Evolutionary conservation across 1,139 yeast genomes (phyloP), one percentile per base, ranked within the genome.

Genomic region (Arxiozyma bovina): DNA sequence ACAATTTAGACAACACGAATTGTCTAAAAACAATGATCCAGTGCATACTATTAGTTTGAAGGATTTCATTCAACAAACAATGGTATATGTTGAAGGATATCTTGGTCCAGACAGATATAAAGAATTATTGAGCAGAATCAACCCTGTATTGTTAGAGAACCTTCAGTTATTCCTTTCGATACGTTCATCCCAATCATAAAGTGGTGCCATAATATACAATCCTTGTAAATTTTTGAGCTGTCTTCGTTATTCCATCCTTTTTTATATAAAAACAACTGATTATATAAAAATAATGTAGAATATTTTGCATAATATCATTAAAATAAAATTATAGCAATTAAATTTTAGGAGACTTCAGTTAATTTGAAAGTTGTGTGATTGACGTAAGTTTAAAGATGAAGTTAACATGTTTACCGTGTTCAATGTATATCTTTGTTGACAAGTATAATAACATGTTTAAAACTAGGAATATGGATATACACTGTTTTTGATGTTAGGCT

Each of bases 41-140:
- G 84, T 84, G 4, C 82, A 80, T 66, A 75, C 71, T 23, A 74
- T 81, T n/a, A 76, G 78, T 53, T 63, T 84, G 55, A 77, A 72
- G 53, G 64, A 61, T 17, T 72, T 61, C 57, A 64, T 75, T 30
- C 60, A 60, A n/a, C 68, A 66, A 20, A 64, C 69, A 1, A 52
- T 75, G 61, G 56, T 57, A 50, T 64, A 54, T 11, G 54, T 73
- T 12, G 69, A 71, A 55, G 59, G 57, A 18, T 60, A 57, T 17
- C 57, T 72, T 42, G 76, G 75, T 8, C 53, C 59, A 1, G 58
- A 59, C 9, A 59, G 63, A 15, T 71, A 71, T 53, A 60, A 62
- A 20, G 61, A 58, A 20, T 56, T 71, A 21, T 52, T 70, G 30
- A 53, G 53, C 7, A 53, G 57, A 17, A 56, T 69, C 17, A 68